Evolutionary conservation across 495 filamentous ascomycete species (phyloP), one percentile per base, ranked within the genome.

Genomic region (Chaetomium fimeti): DNA sequence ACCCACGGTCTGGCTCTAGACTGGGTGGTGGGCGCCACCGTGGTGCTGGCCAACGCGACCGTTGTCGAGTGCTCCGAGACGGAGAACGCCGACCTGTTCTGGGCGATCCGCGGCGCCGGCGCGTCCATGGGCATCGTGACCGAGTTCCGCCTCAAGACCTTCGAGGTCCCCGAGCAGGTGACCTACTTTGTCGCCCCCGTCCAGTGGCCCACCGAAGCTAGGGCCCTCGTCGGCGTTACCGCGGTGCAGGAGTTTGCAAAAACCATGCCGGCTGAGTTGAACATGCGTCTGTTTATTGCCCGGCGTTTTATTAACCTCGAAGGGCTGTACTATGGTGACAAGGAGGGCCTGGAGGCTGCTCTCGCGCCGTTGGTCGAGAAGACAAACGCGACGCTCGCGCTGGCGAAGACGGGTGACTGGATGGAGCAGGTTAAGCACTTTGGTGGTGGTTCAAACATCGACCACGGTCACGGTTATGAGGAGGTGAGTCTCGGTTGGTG

Each of bases 61-160:
- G 61, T 80, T 4, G 74, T 79, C 22, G 72, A 77, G 48, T 58
- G 71, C 42, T 80, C 79, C 0, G 66, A 64, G 24, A 79, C 72
- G 0, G 75, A 79, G 63, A 79, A 80, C 67, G 58, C 73, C n/a
- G 79, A 81, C 9, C 65, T 80, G 7, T 81, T 78, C 64, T 81
- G 78, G 79, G 79, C 78, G 12, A 53, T 81, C 43, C 74, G 76
- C 24, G 79, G 78, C 7, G 78, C 79, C 0, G 79, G 79, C 24
- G 74, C 72, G 0, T 78, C 77, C 40, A 73, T 80, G 48, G 79
- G 78, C 13, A 64, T 81, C 18, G 79, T 79, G 5, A 75, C 76
- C 27, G 72, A 72, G 58, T 81, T 76, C 63, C 71, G 75, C 20
- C 77, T 80, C 66, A 74, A 77, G 45, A 81, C 79, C 1, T 81